Evolutionary conservation across 1,284 basidiomycete genomes (phyloP).

Genomic region (Rhodotorula sp.): DNA sequence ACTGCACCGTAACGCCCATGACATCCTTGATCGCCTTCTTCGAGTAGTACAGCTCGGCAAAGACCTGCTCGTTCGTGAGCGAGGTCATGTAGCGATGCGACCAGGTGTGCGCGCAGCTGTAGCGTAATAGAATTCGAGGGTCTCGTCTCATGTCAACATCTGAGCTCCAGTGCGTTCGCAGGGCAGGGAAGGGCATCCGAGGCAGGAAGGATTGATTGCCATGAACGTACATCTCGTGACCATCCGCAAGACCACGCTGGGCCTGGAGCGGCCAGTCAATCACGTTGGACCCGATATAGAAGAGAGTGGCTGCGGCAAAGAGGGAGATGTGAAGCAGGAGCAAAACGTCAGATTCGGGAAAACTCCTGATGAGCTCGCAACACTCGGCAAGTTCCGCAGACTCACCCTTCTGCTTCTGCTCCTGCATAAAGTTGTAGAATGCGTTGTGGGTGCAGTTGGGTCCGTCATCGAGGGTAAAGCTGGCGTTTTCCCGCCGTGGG

Average conservation of each 20-base stretch:
- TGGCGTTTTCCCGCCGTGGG: not conserved
- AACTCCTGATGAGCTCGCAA: not conserved
- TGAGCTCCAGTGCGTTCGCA: not conserved
- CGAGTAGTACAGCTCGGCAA: conserved; percentile 59
- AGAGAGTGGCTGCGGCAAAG: conserved; percentile 48
- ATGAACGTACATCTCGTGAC: conserved; percentile 47
- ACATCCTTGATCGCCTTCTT: conserved; percentile 55
- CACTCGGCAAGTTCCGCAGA: not conserved
- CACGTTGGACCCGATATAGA: conserved; percentile 53
- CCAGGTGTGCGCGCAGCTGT: conserved; percentile 32
- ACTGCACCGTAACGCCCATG: conserved; percentile 51
- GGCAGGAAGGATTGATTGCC: not conserved
- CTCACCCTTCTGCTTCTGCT: conserved; percentile 53
- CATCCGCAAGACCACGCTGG: conserved; percentile 52
- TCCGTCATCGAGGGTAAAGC: conserved; percentile 55
- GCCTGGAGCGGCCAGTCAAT: conserved; percentile 58
- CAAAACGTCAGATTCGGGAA: not conserved
- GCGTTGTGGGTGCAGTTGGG: conserved; percentile 54
- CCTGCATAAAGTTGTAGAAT: conserved; percentile 55
- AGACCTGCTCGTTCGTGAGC: conserved; percentile 54
- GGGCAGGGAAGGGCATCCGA: not conserved
- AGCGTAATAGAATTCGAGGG: not conserved
- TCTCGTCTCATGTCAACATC: too few species aligned
- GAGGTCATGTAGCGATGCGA: conserved; percentile 50
- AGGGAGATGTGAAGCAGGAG: too few species aligned